A percentile compares a stretch with the other conserved stretches of the same genome.
These are phyloP conservation scores for Ophiostoma ulmi DNA, from an alignment of 2,329 filamentous ascomycete species.

Conservation along the genomic window DNA sequence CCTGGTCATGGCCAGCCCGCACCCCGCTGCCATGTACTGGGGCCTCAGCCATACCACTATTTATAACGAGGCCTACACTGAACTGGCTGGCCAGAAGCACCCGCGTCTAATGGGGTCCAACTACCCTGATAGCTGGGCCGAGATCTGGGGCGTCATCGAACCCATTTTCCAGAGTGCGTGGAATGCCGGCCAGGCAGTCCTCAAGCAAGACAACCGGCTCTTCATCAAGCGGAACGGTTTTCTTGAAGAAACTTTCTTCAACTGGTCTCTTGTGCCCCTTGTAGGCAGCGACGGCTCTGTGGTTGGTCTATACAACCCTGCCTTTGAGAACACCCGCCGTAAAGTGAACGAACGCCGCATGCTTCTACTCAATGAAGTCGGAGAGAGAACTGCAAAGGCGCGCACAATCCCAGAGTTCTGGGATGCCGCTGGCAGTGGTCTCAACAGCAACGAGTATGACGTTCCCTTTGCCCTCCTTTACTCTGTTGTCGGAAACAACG, in stretches of 20 bases:
- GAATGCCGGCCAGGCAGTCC: conserved; percentile 67
- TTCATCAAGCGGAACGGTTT: conserved; percentile 66
- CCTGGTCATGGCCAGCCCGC: conserved; percentile 72
- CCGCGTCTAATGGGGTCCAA: conserved; percentile 67
- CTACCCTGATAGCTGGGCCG: conserved; percentile 64
- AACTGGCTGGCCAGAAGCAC: conserved; percentile 71
- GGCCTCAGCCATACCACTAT: conserved; percentile 64
- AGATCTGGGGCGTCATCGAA: conserved; percentile 68
- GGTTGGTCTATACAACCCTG: conserved; percentile 71
- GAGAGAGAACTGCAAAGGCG: conserved; percentile 68
- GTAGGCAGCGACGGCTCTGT: conserved; percentile 69
- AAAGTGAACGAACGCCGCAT: conserved; percentile 76
- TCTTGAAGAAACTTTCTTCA: conserved; percentile 76
- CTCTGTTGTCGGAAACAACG: conserved; percentile 45
- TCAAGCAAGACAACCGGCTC: conserved; percentile 77
- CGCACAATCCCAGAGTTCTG: conserved; percentile 69
- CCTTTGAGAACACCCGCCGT: conserved; percentile 73
- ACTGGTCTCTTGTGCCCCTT: conserved; percentile 74
- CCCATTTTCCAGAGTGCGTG: conserved; percentile 63
- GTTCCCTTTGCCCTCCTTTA: conserved; percentile 74
- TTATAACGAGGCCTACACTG: conserved; percentile 67
- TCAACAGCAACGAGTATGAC: conserved; percentile 70
- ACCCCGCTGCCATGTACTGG: conserved; percentile 76
- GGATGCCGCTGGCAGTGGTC: conserved; percentile 61
- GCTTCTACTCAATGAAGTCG: conserved; percentile 71